These are phyloP conservation scores for Candida tunisiensis DNA, from an alignment of 1,139 yeast genomes.

Conservation along the genomic window DNA sequence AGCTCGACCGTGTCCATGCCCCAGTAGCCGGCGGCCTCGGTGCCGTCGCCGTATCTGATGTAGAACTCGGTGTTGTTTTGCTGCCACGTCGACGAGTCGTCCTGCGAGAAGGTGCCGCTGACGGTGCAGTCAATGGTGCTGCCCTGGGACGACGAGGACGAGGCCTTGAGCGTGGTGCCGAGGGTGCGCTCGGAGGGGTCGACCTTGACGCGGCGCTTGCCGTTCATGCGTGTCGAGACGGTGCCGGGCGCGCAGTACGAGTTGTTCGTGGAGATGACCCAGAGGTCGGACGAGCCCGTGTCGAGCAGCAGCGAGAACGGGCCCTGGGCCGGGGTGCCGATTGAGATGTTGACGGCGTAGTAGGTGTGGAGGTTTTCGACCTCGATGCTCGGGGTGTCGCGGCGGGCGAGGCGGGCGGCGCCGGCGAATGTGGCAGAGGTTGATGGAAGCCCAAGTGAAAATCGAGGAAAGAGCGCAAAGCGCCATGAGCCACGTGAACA, in stretches of 20 bases:
- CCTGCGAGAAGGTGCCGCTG: not conserved
- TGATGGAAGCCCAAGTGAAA: slow-evolving; percentile 70
- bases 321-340: slow-evolving; percentile 24
- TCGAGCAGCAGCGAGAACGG: slow-evolving; percentile 22
- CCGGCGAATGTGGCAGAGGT: slow-evolving; percentile 59
- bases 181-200: no score
- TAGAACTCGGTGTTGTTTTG: slow-evolving; percentile 6
- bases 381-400: no score
- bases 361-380: slow-evolving; percentile 10
- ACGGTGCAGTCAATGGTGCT: not conserved
- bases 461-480: slow-evolving; percentile 67
- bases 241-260: slow-evolving; percentile 6
- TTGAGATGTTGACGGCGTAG: slow-evolving; percentile 20
- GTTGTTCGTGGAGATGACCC: slow-evolving; percentile 15
- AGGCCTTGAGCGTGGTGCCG: not conserved
- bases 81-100: not conserved
- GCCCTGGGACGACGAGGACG: no score
- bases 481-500: slow-evolving; percentile 67
- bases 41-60: slow-evolving; percentile 12
- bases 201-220: no score
- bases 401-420: no score
- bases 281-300: slow-evolving; percentile 28
- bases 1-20: slow-evolving; percentile 27
- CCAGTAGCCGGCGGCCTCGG: slow-evolving; percentile 30
- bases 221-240: no score